These are phyloP conservation scores for Wallacemonas sp. DNA, from an alignment of 208 protist genomes.

Conservation along the genomic window DNA sequence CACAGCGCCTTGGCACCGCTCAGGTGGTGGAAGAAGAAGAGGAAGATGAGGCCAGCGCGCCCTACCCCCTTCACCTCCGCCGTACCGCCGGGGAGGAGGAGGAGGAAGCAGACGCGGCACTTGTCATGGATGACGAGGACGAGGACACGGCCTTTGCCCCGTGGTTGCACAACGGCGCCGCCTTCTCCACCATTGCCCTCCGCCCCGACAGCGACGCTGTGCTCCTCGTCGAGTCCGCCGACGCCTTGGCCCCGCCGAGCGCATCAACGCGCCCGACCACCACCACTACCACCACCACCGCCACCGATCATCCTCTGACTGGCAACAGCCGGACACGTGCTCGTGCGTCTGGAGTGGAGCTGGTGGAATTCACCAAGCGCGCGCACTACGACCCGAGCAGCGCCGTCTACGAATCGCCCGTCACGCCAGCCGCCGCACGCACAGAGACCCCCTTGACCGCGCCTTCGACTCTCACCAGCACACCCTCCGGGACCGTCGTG, in stretches of 20 bases:
- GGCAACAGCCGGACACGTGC: not conserved
- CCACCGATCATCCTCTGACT: not conserved
- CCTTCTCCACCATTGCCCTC: slow-evolving; percentile 63
- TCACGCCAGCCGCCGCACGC: too few relatives aligned
- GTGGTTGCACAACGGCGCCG: slow-evolving; percentile 69
- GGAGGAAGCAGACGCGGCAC: not conserved
- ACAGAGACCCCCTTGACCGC: too few relatives aligned
- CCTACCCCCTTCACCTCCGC: too few relatives aligned
- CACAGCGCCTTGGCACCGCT: too few relatives aligned
- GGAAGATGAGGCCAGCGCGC: too few relatives aligned
- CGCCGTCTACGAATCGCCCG: too few relatives aligned
- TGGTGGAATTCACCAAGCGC: slow-evolving; percentile 11
- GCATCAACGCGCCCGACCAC: not conserved
- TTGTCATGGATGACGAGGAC: not conserved
- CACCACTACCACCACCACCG: not conserved
- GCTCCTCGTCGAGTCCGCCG: slow-evolving; percentile 44
- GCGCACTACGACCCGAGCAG: not conserved
- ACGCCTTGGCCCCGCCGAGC: not conserved
- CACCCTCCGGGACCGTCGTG: too few relatives aligned
- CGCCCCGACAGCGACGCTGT: slow-evolving; percentile 56
- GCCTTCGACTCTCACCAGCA: too few relatives aligned
- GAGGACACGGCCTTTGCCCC: slow-evolving; percentile 49
- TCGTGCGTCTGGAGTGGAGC: not conserved
- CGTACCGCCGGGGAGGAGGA: too few relatives aligned
- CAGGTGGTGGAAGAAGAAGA: too few relatives aligned